Conservation (phyloP, 2,329 filamentous ascomycete species). For the Anisogramma anomala region DNA sequence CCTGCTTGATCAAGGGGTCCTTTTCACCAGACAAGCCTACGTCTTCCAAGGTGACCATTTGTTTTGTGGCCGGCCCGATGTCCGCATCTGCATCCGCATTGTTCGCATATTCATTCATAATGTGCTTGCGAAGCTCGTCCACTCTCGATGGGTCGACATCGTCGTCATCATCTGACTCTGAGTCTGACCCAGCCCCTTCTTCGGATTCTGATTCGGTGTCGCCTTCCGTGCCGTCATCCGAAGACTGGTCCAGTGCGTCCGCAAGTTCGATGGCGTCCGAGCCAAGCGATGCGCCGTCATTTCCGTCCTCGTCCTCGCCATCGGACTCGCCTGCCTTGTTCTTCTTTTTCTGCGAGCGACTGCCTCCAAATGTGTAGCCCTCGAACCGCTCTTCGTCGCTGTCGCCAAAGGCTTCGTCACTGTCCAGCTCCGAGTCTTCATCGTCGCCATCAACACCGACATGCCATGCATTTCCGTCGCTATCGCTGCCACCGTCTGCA, state of each 20-base stretch:
- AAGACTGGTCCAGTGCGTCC: constrained; percentile 19
- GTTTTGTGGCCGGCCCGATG: constrained; percentile 40
- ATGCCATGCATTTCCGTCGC: constrained; percentile 75
- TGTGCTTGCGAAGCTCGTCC: constrained; percentile 55
- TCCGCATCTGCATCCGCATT: constrained; percentile 39
- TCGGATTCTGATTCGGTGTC: constrained; percentile 34
- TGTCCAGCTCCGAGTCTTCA: constrained; percentile 53
- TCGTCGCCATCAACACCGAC: constrained; percentile 53
- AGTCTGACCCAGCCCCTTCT: constrained; percentile 31
- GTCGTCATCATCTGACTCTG: constrained; percentile 37
- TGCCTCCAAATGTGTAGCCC: constrained; percentile 50
- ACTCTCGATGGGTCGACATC: constrained; percentile 44
- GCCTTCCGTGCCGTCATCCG: constrained; percentile 40
- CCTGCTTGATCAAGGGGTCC: constrained; percentile 65
- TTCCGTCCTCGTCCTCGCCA: constrained; percentile 37
- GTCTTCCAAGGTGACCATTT: constrained; percentile 65
- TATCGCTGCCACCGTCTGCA: constrained; percentile 68
- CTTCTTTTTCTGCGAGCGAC: constrained; percentile 27
- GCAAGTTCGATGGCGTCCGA: constrained; percentile 19
- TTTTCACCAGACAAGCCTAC: constrained; percentile 59
- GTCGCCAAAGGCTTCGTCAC: constrained; percentile 73
- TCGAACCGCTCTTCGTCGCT: constrained; percentile 81
- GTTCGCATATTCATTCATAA: constrained; percentile 59
- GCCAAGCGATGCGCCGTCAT: constrained; percentile 31
- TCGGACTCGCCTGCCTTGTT: constrained; percentile 22